phyloP scores from a whole-genome alignment of 2,329 filamentous ascomycete species.

The Colletotrichum lupini region DNA sequence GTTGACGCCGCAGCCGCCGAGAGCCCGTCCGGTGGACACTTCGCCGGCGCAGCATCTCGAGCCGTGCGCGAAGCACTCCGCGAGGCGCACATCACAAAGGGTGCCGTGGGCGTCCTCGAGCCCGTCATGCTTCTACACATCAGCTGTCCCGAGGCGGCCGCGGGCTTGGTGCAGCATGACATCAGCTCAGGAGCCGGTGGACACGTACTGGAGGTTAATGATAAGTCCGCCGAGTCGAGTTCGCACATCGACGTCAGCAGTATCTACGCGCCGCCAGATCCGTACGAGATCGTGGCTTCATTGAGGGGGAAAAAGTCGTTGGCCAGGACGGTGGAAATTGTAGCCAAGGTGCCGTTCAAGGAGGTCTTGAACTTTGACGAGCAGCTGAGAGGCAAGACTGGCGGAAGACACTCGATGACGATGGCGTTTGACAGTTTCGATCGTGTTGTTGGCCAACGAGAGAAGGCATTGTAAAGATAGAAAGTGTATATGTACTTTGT shows the following conservation, averaged over 20 bases:
- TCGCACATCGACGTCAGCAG: constrained; percentile 73
- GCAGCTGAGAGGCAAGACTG: constrained; percentile 88
- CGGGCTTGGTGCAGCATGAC: constrained; percentile 86
- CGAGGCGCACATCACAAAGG: constrained; percentile 61
- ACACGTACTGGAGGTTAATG: constrained; percentile 78
- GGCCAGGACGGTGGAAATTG: constrained; percentile 71
- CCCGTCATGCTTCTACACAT: constrained; percentile 94
- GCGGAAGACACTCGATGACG: constrained; percentile 75
- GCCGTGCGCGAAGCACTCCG: constrained; percentile 78
- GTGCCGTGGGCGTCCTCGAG: constrained; percentile 79
- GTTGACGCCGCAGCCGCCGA: constrained; percentile 65
- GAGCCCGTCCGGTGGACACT: constrained; percentile 74
- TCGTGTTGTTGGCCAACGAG: constrained; percentile 63
- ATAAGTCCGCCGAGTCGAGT: constrained; percentile 54
- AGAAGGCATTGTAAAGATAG: constrained; percentile 55
- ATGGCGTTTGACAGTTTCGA: constrained; percentile 70
- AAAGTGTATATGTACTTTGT: background rate
- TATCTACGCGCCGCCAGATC: constrained; percentile 90
- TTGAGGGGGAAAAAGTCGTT: constrained; percentile 61
- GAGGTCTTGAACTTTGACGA: constrained; percentile 97
- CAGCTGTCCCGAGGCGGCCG: constrained; percentile 82
- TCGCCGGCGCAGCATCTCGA: constrained; percentile 69
- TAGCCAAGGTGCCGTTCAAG: constrained; percentile 89
- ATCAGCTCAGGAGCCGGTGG: constrained; percentile 78
- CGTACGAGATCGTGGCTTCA: constrained; percentile 74